Evolutionary conservation across 495 filamentous ascomycete species (phyloP), one percentile per base, ranked within the genome.

Genomic region (Penicillium odoratum): DNA sequence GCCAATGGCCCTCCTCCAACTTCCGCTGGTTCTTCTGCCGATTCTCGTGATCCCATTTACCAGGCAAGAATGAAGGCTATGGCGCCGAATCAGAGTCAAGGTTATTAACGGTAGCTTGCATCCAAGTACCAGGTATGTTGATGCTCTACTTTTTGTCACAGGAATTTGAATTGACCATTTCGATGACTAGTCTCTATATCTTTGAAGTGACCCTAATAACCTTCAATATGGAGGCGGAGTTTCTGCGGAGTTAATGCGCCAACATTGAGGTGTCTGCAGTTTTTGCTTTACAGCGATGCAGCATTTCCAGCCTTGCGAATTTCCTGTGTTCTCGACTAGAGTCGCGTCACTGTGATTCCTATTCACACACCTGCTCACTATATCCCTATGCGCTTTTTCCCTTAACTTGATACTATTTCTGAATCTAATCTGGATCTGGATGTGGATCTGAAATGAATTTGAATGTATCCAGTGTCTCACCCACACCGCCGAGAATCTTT

Each of bases 241-340:
- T 65, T 52, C 53, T 42, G 16, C 34, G 58, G 66, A 59, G 63
- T 65, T 50, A 34, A 36, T 40, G 47, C 54, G 47, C 44, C 44
- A 51, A 51, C 21, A 21, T 21, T 21, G 21, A 21, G 58, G 55
- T 48, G 47, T 53, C 59, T 51, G 46, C 62, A 33, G 11, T 53
- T 53, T 44, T 18, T 65, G 65, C 59, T 56, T 65, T 68, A 11
- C 49, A 66, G 57, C 66, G 60, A 53, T 51, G 51, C 40, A 57
- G 57, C 55, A 59, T 58, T 57, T 59, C 47, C 51, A 48, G 57
- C 54, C 54, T 26, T 57, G 54, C 44, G 38, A 40, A 47, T 57
- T 60, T 48, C 16, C 16, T 57, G 53, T 60, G 57, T 54, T 60
- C 49, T 48, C 33, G 61, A 64, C 40, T n/a, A 21, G 60, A 55